phyloP scores from a whole-genome alignment of 2,329 filamentous ascomycete species.

The Talaromyces sp. region DNA sequence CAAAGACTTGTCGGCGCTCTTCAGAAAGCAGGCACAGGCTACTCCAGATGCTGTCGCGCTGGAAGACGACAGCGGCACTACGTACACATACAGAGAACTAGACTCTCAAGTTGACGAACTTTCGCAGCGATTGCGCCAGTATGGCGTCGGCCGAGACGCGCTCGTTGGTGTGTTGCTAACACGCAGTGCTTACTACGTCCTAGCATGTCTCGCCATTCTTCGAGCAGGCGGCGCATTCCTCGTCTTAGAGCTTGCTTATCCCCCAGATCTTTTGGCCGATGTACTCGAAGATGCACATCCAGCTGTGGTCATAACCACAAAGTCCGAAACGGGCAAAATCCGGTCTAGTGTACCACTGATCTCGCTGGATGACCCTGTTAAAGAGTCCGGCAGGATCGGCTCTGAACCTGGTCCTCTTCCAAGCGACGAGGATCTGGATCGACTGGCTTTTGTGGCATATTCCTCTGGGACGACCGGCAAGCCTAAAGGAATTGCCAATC shows the following conservation, averaged over 20 bases:
- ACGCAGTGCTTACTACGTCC: conserved; percentile 71
- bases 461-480: conserved; percentile 72
- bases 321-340: conserved; percentile 59
- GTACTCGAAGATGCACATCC: conserved; percentile 71
- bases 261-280: conserved; percentile 65
- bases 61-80: conserved; percentile 53
- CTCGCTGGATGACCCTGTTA: conserved; percentile 50
- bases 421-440: conserved; percentile 62
- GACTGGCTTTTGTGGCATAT: conserved; percentile 74
- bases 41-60: conserved; percentile 66
- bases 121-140: conserved; percentile 55
- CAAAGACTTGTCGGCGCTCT: conserved; percentile 68
- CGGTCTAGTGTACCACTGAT: conserved; percentile 57
- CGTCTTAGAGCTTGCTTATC: conserved; percentile 74
- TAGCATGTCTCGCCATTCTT: conserved; percentile 71
- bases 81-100: conserved; percentile 67
- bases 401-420: conserved; percentile 48
- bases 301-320: conserved; percentile 63
- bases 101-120: conserved; percentile 62
- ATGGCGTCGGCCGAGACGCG: conserved; percentile 66
- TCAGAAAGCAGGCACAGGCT: conserved; percentile 59
- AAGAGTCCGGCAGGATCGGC: conserved; percentile 31
- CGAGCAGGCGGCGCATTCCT: conserved; percentile 74
- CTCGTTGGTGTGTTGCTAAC: conserved; percentile 71
- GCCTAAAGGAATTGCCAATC: conserved; percentile 78